Evolutionary conservation across 2,329 filamentous ascomycete species (phyloP).

Genomic region (Graphium sp.): DNA sequence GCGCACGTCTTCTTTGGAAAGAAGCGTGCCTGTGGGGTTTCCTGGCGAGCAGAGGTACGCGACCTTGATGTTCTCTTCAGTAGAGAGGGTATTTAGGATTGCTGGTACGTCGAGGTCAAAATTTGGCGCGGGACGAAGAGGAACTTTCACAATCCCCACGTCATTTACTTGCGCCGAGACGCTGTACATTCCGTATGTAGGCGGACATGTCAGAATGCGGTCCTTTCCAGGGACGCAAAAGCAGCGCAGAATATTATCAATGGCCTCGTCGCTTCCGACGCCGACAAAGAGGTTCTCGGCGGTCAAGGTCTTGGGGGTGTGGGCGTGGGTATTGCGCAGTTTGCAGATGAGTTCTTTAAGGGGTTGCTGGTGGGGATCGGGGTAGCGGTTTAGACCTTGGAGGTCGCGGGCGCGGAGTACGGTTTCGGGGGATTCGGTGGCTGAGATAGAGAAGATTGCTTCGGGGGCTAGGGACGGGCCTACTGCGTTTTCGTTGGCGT

Average conservation of each 20-base stretch:
- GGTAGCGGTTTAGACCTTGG: slow-evolving; percentile 78
- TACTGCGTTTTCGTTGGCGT: slow-evolving; percentile 95
- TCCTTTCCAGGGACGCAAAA: slow-evolving; percentile 82
- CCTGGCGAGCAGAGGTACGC: slow-evolving; percentile 89
- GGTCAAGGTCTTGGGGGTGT: slow-evolving; percentile 56
- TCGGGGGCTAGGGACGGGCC: slow-evolving; percentile 56
- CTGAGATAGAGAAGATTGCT: slow-evolving; percentile 27
- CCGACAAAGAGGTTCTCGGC: slow-evolving; percentile 86
- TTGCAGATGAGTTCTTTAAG: slow-evolving; percentile 78
- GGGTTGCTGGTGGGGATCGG: slow-evolving; percentile 80
- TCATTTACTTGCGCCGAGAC: slow-evolving; percentile 94
- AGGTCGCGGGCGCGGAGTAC: slow-evolving; percentile 41
- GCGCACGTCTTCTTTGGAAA: slow-evolving; percentile 59
- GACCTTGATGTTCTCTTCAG: slow-evolving; percentile 55
- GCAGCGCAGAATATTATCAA: slow-evolving; percentile 82
- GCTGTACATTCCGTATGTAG: slow-evolving; percentile 96
- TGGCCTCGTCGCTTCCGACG: slow-evolving; percentile 91
- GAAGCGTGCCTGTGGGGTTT: slow-evolving; percentile 74
- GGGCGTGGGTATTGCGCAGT: slow-evolving; percentile 70
- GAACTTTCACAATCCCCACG: slow-evolving; percentile 70
- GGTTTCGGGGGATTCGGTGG: slow-evolving; percentile 17
- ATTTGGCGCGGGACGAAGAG: slow-evolving; percentile 50
- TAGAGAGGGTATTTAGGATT: slow-evolving; percentile 48
- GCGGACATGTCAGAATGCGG: slow-evolving; percentile 85
- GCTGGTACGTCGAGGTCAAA: slow-evolving; percentile 61